Percentiles rank a stretch among this genome's conserved stretches.
Evolutionary conservation across 306 rosid genomes (phyloP).

Genomic region (Adenanthera pavonina): DNA sequence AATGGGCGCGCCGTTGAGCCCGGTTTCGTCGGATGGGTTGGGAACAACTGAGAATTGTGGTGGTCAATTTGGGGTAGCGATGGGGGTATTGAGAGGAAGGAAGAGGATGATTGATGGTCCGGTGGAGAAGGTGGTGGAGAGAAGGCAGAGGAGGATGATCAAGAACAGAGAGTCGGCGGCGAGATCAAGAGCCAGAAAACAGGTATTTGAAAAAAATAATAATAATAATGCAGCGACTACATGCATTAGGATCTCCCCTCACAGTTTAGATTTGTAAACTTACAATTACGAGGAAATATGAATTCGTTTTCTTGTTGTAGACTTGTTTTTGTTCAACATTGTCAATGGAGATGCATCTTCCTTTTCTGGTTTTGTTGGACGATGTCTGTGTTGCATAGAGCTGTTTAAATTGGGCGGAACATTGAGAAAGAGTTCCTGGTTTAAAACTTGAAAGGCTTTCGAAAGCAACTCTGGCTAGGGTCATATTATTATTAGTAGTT

Average conservation of each 20-base stretch:
- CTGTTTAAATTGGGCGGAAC: too few relatives aligned
- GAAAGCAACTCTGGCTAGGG: background rate
- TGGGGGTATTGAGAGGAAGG: constrained; percentile 63
- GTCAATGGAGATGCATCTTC: too few relatives aligned
- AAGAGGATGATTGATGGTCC: constrained; percentile 74
- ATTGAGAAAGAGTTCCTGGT: background rate
- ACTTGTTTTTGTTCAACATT: too few relatives aligned
- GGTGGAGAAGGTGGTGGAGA: constrained; percentile 80
- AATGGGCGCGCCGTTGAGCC: constrained; percentile 55
- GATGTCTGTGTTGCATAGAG: too few relatives aligned
- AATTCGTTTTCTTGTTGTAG: too few relatives aligned
- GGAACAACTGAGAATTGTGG: constrained; percentile 48
- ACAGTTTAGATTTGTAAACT: background rate
- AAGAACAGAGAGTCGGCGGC: constrained; percentile 94
- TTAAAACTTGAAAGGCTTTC: background rate
- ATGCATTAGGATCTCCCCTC: background rate
- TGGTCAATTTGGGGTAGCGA: constrained; percentile 56
- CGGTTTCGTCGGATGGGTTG: constrained; percentile 70
- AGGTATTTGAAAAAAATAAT: constrained; percentile 43
- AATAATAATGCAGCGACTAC: background rate
- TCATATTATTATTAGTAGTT: background rate
- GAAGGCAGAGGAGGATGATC: constrained; percentile 92
- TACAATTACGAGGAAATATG: background rate
- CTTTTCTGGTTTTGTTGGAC: background rate
- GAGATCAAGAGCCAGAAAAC: constrained; percentile 89